phyloP scores from a whole-genome alignment of 352 stramenopile species.

The Phytophthora rubi region DNA sequence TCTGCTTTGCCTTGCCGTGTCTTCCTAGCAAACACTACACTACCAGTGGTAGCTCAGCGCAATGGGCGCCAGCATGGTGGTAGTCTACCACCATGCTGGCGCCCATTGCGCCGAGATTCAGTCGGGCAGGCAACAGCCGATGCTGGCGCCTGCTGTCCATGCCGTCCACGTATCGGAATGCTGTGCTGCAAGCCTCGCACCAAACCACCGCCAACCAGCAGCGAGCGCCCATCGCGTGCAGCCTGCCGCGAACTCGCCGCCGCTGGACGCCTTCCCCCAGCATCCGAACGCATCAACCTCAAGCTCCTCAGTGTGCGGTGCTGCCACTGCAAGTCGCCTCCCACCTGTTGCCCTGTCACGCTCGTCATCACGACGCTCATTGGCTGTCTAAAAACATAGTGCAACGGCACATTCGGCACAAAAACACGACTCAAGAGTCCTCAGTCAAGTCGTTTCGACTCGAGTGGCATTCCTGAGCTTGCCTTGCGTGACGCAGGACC shows the following conservation, averaged over 20 bases:
- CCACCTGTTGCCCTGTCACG: too few relatives aligned
- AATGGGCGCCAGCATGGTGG: too few relatives aligned
- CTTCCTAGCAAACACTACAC: neutral
- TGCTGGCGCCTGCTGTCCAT: neutral
- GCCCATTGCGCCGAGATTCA: neutral
- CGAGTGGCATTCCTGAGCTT: slow-evolving; percentile 8
- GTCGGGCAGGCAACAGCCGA: neutral
- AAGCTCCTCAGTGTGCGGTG: neutral
- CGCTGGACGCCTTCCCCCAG: neutral
- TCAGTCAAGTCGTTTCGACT: too few relatives aligned
- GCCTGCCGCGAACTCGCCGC: neutral
- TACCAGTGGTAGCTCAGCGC: too few relatives aligned
- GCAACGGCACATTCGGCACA: neutral
- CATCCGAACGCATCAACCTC: slow-evolving; percentile 1
- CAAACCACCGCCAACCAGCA: too few relatives aligned
- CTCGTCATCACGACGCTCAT: slow-evolving; percentile 17
- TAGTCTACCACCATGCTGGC: too few relatives aligned
- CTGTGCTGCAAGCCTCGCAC: neutral
- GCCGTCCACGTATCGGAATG: neutral
- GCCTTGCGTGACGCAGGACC: neutral
- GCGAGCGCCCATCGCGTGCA: neutral
- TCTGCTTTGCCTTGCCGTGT: neutral
- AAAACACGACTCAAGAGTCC: neutral
- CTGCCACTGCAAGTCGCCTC: too few relatives aligned
- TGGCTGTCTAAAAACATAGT: slow-evolving; percentile 21